Base-by-base conservation (phyloP, 768 basidiomycete species). In the Boletus vermiculosoides region DNA sequence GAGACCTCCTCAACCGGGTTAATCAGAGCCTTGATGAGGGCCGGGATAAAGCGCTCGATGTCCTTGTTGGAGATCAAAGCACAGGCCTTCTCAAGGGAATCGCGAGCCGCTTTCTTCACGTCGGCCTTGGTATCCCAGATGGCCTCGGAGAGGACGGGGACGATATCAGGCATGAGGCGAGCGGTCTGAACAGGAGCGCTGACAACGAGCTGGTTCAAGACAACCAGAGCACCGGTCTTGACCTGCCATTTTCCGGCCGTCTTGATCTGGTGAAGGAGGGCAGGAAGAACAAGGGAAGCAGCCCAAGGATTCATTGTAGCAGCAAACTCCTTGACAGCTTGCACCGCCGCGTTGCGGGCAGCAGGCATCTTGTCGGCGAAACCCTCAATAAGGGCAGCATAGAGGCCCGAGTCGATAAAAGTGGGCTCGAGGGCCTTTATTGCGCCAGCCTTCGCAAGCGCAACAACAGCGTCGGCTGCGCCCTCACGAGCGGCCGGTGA, bases 1-100 rank as follows among this genome's bases (percentile, higher is more conserved):
- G 95, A 91, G 56, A 98, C 95, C 86, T 99, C 97, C 81, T 99
- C 96, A 63, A 97, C 94, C 67, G 97, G 97, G 83, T 99, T 95
- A 78, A 98, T 94, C 71, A 98, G 82, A 73, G 93, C 89, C 76
- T 96, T 94, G 76, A 98, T 95, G 69, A 99, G 86, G 73, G 95
- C 95, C 66, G 92, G 93, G 82, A 98, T 93, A 80, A 90, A 97
- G 77, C 86, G 86, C 85, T 92, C 89, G 57, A 92, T 94, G 78
- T 96, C 95, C 87, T 97, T 98, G 88, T 98, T 98, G 65, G 94
- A 94, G 63, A 97, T 84, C 63, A 98, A 80, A 68, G 92, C 92
- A 67, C 91, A 93, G 62, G 94, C 88, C 81, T 94, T 95, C 66
- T 92, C 92, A 70, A 98, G 86, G 61, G 94, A 88, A 73, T 91